Evolutionary conservation across 2,329 filamentous ascomycete genomes (phyloP).

Genomic region (Taxawa tesnikishii): DNA sequence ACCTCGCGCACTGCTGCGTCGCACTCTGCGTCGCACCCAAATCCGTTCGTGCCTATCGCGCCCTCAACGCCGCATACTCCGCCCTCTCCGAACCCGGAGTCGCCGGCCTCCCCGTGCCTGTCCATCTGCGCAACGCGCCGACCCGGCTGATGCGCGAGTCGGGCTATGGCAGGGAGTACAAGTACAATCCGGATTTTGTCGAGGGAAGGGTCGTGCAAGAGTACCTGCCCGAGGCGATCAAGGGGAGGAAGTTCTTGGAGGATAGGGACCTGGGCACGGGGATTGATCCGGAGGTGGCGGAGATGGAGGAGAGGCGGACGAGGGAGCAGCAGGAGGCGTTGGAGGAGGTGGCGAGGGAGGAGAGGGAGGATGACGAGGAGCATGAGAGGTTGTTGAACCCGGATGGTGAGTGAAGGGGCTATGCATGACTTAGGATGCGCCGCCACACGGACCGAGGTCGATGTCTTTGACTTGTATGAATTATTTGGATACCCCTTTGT

Average conservation of each 20-base stretch:
- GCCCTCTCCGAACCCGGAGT: constrained; percentile 74
- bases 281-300: constrained; percentile 57
- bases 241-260: constrained; percentile 64
- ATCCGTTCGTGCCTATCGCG: constrained; percentile 76
- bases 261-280: constrained; percentile 66
- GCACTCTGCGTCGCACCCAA: constrained; percentile 74
- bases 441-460: no score
- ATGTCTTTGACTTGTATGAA: no score
- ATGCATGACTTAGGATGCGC: no score
- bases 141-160: constrained; percentile 88
- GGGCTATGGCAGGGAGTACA: constrained; percentile 83
- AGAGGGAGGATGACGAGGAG: constrained; percentile 10
- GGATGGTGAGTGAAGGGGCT: constrained; percentile 21
- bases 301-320: not conserved
- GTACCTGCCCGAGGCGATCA: constrained; percentile 71
- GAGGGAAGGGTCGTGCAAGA: constrained; percentile 75
- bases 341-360: not conserved
- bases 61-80: constrained; percentile 64
- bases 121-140: constrained; percentile 84
- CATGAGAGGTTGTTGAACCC: constrained; percentile 15
- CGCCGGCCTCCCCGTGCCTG: constrained; percentile 67
- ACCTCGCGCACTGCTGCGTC: constrained; percentile 75
- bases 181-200: constrained; percentile 86
- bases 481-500: not conserved
- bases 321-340: not conserved